Evolutionary conservation across 2,329 filamentous ascomycete species (phyloP), one percentile per base, ranked within the genome.

Genomic region (Ophiostoma pallidulum): DNA sequence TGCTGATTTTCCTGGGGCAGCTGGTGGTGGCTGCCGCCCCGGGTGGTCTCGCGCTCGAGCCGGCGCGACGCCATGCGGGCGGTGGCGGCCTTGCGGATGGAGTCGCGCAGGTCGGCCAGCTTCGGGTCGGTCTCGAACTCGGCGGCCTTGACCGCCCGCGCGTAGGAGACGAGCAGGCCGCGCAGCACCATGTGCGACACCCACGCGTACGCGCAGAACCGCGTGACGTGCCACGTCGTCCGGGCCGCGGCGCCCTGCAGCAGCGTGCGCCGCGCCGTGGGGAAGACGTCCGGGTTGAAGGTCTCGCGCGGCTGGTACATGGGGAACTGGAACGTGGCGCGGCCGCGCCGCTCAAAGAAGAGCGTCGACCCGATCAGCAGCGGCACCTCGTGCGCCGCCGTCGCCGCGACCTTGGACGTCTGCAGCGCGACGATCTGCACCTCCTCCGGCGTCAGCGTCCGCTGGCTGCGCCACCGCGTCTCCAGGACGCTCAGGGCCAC

Each of bases 381-480:
- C 8, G 53, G 52, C 28, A 51, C 20, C 24, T 52, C 50, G 35
- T 49, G 43, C 5, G 50, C 18, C 29, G 50, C 42, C 3, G 41
- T 51, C 31, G 32, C 41, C 10, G 49, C 39, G 22, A 47, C 31
- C 29, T 51, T 48, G 39, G 48, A 49, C 20, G 41, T 47, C 44
- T 55, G 53, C 16, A 24, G 29, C n/a, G 52, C 43, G 18, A 57
- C 42, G 28, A 48, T 38, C 41, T 57, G 53, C 3, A 48, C 39
- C 49, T 58, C 56, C 2, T 52, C 41, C 32, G 38, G 41, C n/a
- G 49, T 49, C 24, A 58, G 49, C 22, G 22, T 18, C 13, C 56
- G 54, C 37, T 48, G 33, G 14, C 47, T 48, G 6, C 48, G 48
- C 40, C 41, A 48, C 28, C 49, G 52, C 6, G 47, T 41, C 32